These are phyloP conservation scores for Eucalyptus cloeziana DNA, from an alignment of 345 rosid species.

Conservation along the genomic window DNA sequence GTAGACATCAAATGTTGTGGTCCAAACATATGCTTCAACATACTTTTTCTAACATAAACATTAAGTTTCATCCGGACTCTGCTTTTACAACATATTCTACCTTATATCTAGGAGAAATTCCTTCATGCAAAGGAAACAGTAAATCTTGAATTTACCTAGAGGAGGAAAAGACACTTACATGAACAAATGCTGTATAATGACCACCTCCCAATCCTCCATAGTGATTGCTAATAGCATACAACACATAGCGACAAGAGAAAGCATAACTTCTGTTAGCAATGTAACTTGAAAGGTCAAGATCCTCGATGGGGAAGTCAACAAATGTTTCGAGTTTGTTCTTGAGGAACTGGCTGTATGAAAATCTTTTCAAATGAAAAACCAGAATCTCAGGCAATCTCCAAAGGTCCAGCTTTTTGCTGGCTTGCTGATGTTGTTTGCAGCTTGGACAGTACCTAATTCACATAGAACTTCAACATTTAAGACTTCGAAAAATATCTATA, in stretches of 20 bases:
- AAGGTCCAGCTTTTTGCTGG: constrained; percentile 61
- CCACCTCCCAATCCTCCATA: constrained; percentile 74
- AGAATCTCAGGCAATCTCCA: constrained; percentile 68
- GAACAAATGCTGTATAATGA: constrained; percentile 57
- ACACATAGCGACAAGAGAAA: constrained; percentile 17
- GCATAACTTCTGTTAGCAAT: constrained; percentile 21
- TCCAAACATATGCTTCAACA: not conserved
- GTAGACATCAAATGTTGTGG: not conserved
- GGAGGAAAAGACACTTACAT: constrained; percentile 29
- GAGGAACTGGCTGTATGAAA: constrained; percentile 40
- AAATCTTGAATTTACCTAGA: not conserved
- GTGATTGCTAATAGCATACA: constrained; percentile 56
- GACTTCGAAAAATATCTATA: not conserved
- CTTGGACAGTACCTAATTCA: constrained; percentile 47
- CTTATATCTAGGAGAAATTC: not conserved
- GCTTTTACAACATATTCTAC: not conserved
- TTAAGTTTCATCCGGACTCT: not conserved
- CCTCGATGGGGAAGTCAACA: constrained; percentile 51
- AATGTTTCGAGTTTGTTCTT: constrained; percentile 59
- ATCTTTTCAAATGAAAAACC: constrained; percentile 62
- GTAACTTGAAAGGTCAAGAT: constrained; percentile 49
- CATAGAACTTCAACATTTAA: not conserved
- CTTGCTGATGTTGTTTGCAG: constrained; percentile 54
- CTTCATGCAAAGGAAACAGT: not conserved
- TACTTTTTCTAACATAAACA: not conserved